A percentile compares a stretch with the other conserved stretches of the same genome.
These are phyloP conservation scores for Lolium multiflorum DNA, from an alignment of 176 grass and related monocot species.

Conservation along the genomic window DNA sequence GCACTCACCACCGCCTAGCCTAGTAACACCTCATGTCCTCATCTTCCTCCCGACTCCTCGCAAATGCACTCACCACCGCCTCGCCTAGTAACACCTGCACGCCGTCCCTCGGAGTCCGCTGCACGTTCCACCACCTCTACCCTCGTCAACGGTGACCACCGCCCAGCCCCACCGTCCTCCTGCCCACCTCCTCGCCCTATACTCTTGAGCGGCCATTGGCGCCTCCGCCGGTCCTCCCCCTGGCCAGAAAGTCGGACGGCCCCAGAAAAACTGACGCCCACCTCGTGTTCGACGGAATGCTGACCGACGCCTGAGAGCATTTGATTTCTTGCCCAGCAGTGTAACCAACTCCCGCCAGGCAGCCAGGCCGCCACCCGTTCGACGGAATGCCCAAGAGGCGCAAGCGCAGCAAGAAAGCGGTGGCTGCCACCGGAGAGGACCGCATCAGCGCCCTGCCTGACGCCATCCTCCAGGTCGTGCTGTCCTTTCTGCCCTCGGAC, in stretches of 20 bases:
- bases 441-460: constrained; percentile 25
- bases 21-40: background rate
- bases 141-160: background rate
- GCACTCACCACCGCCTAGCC: too few species aligned
- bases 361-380: background rate
- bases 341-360: background rate
- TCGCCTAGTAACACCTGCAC: background rate
- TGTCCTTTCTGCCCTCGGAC: constrained; percentile 10
- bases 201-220: background rate
- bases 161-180: background rate
- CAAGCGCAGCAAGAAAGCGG: background rate
- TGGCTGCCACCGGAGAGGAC: background rate
- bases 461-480: background rate
- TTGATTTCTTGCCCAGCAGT: background rate
- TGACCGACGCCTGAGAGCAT: background rate
- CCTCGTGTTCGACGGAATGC: background rate
- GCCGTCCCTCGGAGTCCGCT: background rate
- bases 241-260: background rate
- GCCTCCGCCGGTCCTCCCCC: background rate
- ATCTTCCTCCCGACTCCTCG: too few species aligned
- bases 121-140: background rate
- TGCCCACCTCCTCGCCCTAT: background rate
- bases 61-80: too few species aligned
- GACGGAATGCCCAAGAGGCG: background rate
- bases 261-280: background rate